Conservation (phyloP, 495 filamentous ascomycete genomes). For the Opeltia flavorubescens region DNA sequence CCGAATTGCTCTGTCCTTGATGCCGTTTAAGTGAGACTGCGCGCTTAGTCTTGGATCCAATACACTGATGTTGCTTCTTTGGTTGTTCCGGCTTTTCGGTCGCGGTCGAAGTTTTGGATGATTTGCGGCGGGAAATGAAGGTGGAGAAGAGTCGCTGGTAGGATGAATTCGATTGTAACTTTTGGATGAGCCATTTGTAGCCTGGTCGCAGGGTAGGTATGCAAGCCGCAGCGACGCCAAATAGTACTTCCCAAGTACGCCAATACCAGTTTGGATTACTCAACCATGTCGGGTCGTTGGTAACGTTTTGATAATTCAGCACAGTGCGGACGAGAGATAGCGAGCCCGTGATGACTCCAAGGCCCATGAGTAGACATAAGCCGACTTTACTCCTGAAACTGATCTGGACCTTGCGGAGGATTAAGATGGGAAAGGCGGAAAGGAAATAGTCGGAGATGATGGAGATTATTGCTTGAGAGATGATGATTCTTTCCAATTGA, state of each 20-base stretch:
- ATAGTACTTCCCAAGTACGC: constrained; percentile 8
- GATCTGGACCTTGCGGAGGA: constrained; percentile 20
- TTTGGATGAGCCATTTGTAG: too few species aligned
- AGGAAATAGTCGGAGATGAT: constrained; percentile 21
- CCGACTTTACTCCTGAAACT: constrained; percentile 20
- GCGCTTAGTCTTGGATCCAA: too few species aligned
- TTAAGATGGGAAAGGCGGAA: constrained; percentile 23
- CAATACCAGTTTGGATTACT: constrained; percentile 11
- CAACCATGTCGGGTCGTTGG: constrained; percentile 3
- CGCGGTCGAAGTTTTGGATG: too few species aligned
- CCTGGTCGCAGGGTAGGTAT: constrained; percentile 10
- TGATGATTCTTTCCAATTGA: constrained; percentile 13
- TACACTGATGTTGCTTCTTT: too few species aligned
- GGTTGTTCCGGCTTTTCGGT: too few species aligned
- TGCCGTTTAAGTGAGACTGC: too few species aligned
- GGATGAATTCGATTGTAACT: too few species aligned
- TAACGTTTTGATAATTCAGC: constrained; percentile 10
- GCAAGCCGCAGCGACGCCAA: constrained; percentile 10
- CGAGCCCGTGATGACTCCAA: constrained; percentile 17
- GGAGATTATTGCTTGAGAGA: constrained; percentile 13
- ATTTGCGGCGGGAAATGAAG: too few species aligned
- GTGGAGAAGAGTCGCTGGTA: too few species aligned
- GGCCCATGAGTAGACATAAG: constrained; percentile 24
- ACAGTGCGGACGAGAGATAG: constrained; percentile 9
- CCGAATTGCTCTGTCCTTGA: too few species aligned